Conservation (phyloP, 2,329 filamentous ascomycete species). For the Penicillium sp. region DNA sequence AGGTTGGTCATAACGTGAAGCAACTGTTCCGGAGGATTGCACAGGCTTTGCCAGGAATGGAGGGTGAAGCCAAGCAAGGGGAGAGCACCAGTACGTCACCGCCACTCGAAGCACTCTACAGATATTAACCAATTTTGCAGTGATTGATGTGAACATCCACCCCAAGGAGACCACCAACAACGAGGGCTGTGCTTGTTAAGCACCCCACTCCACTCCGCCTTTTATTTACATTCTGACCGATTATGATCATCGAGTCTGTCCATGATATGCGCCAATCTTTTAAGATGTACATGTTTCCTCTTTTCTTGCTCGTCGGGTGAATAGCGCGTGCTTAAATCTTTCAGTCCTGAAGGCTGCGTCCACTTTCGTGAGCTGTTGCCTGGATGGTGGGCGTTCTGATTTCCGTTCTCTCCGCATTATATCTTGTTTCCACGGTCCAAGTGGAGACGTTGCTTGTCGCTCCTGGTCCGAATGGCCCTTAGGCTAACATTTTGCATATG, state of each 20-base stretch:
- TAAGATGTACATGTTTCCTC: slow-evolving; percentile 38
- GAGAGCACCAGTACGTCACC: slow-evolving; percentile 70
- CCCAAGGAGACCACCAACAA: slow-evolving; percentile 62
- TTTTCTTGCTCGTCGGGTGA: slow-evolving; percentile 25
- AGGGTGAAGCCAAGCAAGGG: slow-evolving; percentile 74
- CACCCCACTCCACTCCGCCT: slow-evolving; percentile 7
- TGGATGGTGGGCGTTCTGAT: slow-evolving; percentile 19
- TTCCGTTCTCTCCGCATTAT: slow-evolving; percentile 20
- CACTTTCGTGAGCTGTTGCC: slow-evolving; percentile 15
- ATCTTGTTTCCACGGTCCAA: slow-evolving; percentile 13
- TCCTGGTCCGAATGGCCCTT: slow-evolving; percentile 8
- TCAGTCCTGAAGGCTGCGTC: slow-evolving; percentile 16
- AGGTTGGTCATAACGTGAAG: slow-evolving; percentile 97
- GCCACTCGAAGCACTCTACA: neutral
- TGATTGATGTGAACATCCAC: slow-evolving; percentile 91
- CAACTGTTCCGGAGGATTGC: slow-evolving; percentile 96
- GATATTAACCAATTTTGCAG: slow-evolving; percentile 46
- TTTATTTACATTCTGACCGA: slow-evolving; percentile 20
- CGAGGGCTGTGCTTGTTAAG: slow-evolving; percentile 66
- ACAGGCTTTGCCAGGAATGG: slow-evolving; percentile 95
- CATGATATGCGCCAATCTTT: slow-evolving; percentile 34
- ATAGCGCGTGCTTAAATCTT: slow-evolving; percentile 31
- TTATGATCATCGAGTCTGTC: slow-evolving; percentile 31
- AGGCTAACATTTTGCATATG: slow-evolving; percentile 18
- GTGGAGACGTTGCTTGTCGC: slow-evolving; percentile 12